Percentiles rank a stretch among this genome's conserved stretches.
Evolutionary conservation across 306 rosid species (phyloP).

Genomic region (Fagus crenata): DNA sequence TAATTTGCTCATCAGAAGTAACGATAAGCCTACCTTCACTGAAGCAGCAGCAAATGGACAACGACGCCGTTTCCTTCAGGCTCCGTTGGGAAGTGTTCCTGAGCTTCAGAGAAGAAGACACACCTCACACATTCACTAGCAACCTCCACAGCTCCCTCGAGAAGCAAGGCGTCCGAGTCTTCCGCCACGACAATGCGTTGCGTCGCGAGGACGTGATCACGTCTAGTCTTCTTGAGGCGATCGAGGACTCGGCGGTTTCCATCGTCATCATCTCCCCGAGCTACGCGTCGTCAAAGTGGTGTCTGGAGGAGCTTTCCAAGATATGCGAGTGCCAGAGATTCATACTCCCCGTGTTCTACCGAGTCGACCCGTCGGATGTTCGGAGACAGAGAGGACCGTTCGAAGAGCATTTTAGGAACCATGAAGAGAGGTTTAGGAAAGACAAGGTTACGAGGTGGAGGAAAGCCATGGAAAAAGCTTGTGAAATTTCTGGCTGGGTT

Average conservation of each 20-base stretch:
- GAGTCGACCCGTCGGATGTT: conserved; percentile 33
- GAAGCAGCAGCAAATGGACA: no score
- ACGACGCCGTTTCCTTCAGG: conserved; percentile 1
- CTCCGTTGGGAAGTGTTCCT: conserved; percentile 41
- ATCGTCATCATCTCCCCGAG: conserved; percentile 32
- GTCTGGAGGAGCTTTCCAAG: conserved; percentile 39
- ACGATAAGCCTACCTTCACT: no score
- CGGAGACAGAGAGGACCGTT: conserved; percentile 28
- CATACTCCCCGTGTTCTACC: conserved; percentile 38
- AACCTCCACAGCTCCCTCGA: conserved; percentile 21
- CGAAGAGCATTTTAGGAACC: background rate
- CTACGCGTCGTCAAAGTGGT: conserved; percentile 44
- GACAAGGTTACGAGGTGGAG: conserved; percentile 28
- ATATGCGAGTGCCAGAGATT: conserved; percentile 24
- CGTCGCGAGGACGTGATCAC: conserved; percentile 32
- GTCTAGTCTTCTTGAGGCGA: conserved; percentile 6
- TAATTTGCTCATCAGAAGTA: no score
- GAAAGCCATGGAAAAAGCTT: conserved; percentile 20
- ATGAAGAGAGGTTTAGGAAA: background rate
- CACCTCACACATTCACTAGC: conserved; percentile 24
- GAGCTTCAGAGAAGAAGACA: conserved; percentile 47
- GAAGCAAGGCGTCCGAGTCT: conserved; percentile 25
- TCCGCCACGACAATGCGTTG: conserved; percentile 34
- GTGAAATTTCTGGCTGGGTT: conserved; percentile 18
- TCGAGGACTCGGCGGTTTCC: conserved; percentile 42